A percentile compares a stretch with the other conserved stretches of the same genome.
These are phyloP conservation scores for Fragilaria radians DNA, from an alignment of 108 stramenopile genomes.

Conservation along the genomic window DNA sequence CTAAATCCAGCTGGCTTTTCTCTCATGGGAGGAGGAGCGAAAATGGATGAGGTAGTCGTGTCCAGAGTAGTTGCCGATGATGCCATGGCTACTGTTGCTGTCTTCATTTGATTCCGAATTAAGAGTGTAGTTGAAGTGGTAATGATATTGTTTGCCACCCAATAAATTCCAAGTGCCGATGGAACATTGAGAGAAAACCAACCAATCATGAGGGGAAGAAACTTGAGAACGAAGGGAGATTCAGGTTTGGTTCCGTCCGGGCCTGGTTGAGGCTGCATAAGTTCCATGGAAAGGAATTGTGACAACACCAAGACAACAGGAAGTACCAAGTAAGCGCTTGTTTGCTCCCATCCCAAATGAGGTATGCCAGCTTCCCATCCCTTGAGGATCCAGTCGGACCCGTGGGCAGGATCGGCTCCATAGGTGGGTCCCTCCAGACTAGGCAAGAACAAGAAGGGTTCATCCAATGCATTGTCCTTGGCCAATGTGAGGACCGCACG, in stretches of 20 bases:
- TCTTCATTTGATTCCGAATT: slow-evolving; percentile 60
- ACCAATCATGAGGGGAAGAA: slow-evolving; percentile 92
- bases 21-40: slow-evolving; percentile 70
- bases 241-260: slow-evolving; percentile 54
- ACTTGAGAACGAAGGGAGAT: slow-evolving; percentile 75
- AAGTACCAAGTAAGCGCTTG: slow-evolving; percentile 74
- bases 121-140: slow-evolving; percentile 77
- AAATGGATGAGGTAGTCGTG: slow-evolving; percentile 29
- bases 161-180: slow-evolving; percentile 90
- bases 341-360: slow-evolving; percentile 91
- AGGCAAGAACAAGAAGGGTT: slow-evolving; percentile 94
- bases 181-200: slow-evolving; percentile 94
- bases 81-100: slow-evolving; percentile 17
- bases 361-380: slow-evolving; percentile 79
- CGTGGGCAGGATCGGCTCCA: slow-evolving; percentile 88
- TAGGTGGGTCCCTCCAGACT: slow-evolving; percentile 95
- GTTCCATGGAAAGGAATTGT: slow-evolving; percentile 83
- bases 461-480: slow-evolving; percentile 81
- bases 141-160: slow-evolving; percentile 94
- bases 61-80: slow-evolving; percentile 19
- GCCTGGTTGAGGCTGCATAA: slow-evolving; percentile 70
- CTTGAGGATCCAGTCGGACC: slow-evolving; percentile 81
- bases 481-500: slow-evolving; percentile 88
- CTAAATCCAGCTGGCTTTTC: slow-evolving; percentile 80
- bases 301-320: slow-evolving; percentile 81